Evolutionary conservation across 129 eudicot genomes (phyloP).

Genomic region (Erigeron canadensis): DNA sequence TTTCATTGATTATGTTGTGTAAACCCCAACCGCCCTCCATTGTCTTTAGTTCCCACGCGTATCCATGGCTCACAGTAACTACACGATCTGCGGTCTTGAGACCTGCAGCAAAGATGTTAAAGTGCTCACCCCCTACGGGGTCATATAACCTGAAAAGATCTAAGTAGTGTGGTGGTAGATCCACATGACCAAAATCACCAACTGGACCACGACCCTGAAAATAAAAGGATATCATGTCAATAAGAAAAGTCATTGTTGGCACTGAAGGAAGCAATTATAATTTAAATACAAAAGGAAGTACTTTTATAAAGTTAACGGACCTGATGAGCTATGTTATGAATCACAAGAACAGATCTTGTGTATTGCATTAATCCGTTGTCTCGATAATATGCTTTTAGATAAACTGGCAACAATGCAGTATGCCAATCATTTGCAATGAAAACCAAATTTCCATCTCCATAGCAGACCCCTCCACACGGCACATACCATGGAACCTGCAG

Average conservation of each 20-base stretch:
- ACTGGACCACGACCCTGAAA: conserved; percentile 93
- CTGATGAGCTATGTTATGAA: conserved; percentile 97
- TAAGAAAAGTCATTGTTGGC: background rate
- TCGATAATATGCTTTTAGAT: conserved; percentile 88
- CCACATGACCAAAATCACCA: conserved; percentile 65
- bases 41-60: conserved; percentile 92
- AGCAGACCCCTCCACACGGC: conserved; percentile 94
- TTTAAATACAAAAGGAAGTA: background rate
- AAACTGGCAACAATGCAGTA: conserved; percentile 88
- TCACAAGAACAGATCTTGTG: conserved; percentile 79
- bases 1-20: conserved; percentile 73
- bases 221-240: background rate
- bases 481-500: conserved; percentile 91
- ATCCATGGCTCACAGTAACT: conserved; percentile 89
- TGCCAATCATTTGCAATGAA: conserved; percentile 98
- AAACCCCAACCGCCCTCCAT: conserved; percentile 96
- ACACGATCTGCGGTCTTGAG: conserved; percentile 82
- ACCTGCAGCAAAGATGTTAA: conserved; percentile 88
- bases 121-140: conserved; percentile 91
- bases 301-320: conserved; percentile 32
- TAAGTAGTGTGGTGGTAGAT: conserved; percentile 82
- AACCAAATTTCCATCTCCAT: conserved; percentile 95
- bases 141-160: conserved; percentile 77
- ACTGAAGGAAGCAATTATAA: background rate
- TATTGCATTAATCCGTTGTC: conserved; percentile 82